These are phyloP conservation scores for Acorus gramineus DNA, from an alignment of 106 monocot species.

Conservation along the genomic window DNA sequence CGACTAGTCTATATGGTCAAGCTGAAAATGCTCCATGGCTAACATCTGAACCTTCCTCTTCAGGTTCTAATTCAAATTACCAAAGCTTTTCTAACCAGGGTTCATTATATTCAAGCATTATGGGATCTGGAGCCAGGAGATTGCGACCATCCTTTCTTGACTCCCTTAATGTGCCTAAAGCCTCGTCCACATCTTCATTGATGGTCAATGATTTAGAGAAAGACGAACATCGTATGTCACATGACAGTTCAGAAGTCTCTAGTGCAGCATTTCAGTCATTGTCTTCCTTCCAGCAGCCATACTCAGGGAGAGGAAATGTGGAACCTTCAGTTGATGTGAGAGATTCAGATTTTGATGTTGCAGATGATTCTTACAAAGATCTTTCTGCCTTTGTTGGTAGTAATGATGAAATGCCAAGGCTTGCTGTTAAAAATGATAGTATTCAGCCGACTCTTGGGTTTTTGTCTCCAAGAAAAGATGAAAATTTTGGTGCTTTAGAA, in stretches of 20 bases:
- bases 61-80: slow-evolving; percentile 18
- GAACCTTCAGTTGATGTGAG: slow-evolving; percentile 15
- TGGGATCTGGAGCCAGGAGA: slow-evolving; percentile 27
- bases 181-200: slow-evolving; percentile 24
- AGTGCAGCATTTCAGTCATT: slow-evolving; percentile 16
- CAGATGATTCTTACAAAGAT: slow-evolving; percentile 12
- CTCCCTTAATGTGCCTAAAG: slow-evolving; percentile 50
- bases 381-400: slow-evolving; percentile 12
- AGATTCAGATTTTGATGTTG: slow-evolving; percentile 7
- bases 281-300: slow-evolving; percentile 14
- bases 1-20: slow-evolving; percentile 34
- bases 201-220: slow-evolving; percentile 20
- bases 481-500: slow-evolving; percentile 83
- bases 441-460: slow-evolving; percentile 11
- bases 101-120: slow-evolving; percentile 24
- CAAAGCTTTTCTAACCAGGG: slow-evolving; percentile 24
- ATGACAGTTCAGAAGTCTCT: slow-evolving; percentile 14
- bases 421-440: slow-evolving; percentile 11
- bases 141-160: slow-evolving; percentile 86
- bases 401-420: slow-evolving; percentile 3
- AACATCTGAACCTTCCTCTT: slow-evolving; percentile 26
- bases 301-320: slow-evolving; percentile 1
- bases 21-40: slow-evolving; percentile 24
- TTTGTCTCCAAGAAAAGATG: slow-evolving; percentile 37
- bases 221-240: slow-evolving; percentile 16